Base-by-base conservation (phyloP, 2,329 filamentous ascomycete genomes). In the Aspergillus vadensis region DNA sequence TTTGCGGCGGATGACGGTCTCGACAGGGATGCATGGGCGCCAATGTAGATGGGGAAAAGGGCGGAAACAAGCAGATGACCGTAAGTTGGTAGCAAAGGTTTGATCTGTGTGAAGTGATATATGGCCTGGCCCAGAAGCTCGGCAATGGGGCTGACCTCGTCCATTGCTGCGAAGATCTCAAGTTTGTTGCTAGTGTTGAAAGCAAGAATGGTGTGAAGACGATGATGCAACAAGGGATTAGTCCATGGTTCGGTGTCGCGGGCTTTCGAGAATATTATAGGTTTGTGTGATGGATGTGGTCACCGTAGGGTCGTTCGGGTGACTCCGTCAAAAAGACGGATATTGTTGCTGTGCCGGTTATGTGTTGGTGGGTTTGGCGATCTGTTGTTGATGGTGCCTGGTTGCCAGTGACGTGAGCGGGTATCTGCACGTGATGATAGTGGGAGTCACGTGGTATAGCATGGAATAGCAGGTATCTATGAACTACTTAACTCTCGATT, bases 11-110 rank as follows among this genome's bases (percentile, higher is more conserved):
- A 96, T 0, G 90, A 87, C 0, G 94, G 94, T 17, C 92, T 86
- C 14, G 89, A 88, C 19, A 98, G 84, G 1, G 93, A 90, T n/a
- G 90, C 91, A 75, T 97, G 91, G 8, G 92, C 87, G 51, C 91
- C 91, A 5, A 91, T 83, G 76, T 91, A 95, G 71, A 97, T 96
- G 56, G 92, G 91, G 63, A 90, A 87, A 15, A 97, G 76, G 14
- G 92, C 89, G 27, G 91, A 88, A 61, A 88, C 71, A 57, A 90
- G 77, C 12, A 90, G 79, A 72, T 90, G 88, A 0, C 81, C 69
- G 67, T 88, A 84, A 10, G 85, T 86, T 14, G 83, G 83, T 27
- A 88, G 69, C 21, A 83, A 69, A 15, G 80, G 81, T 60, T 72
- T 76, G 53, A 79, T 60, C 41, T 67, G 63, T 43, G 76, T 70